These are phyloP conservation scores for Pseudovirgaria hyperparasitica DNA, from an alignment of 2,329 filamentous ascomycete genomes.

Conservation along the genomic window DNA sequence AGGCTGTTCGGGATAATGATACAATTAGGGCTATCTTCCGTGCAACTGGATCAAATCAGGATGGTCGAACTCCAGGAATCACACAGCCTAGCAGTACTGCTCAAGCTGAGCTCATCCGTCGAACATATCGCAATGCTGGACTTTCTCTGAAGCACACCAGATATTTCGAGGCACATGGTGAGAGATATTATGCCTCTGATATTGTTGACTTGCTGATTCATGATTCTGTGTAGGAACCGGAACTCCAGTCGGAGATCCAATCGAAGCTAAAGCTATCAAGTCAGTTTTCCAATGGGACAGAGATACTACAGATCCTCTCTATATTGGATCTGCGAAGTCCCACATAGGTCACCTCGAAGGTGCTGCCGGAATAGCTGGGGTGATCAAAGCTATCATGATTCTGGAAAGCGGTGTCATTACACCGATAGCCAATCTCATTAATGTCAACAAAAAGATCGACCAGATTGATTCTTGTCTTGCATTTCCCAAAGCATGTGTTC, in stretches of 20 bases:
- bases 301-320: conserved; percentile 11
- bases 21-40: conserved; percentile 30
- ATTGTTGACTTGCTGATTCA: too few relatives aligned
- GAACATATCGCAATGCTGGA: conserved; percentile 20
- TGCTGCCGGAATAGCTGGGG: conserved; percentile 18
- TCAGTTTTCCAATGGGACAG: conserved; percentile 5
- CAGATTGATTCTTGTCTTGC: conserved; percentile 1
- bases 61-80: conserved; percentile 41
- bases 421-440: conserved; percentile 10
- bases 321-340: conserved; percentile 11
- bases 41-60: conserved; percentile 26
- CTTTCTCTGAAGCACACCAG: conserved; percentile 7
- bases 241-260: conserved; percentile 35
- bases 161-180: conserved; percentile 17
- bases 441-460: conserved; percentile 6
- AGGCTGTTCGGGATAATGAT: conserved; percentile 44
- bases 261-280: conserved; percentile 9
- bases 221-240: too few relatives aligned
- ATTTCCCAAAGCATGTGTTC: conserved; percentile 1
- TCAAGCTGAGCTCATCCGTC: conserved; percentile 21
- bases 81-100: conserved; percentile 43
- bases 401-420: conserved; percentile 24
- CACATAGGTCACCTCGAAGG: conserved; percentile 31
- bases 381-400: conserved; percentile 26
- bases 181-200: too few relatives aligned